Percentiles rank a stretch among this genome's conserved stretches.
Evolutionary conservation across 352 stramenopile species (phyloP).

Genomic region (Pythium folliculosum): DNA sequence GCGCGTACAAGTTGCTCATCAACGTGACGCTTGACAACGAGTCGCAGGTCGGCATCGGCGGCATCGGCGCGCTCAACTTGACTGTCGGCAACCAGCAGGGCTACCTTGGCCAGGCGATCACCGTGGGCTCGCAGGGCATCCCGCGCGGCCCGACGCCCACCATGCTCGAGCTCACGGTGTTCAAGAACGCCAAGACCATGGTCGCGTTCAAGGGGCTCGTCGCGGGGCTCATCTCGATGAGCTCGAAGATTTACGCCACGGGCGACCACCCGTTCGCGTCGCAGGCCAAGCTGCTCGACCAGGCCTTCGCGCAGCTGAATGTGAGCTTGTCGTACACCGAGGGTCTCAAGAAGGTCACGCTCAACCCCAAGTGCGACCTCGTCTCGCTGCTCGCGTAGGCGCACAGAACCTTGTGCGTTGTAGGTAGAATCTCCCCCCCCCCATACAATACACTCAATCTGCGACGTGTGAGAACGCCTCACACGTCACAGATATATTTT

Average conservation of each 20-base stretch:
- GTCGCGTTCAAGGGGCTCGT: slow-evolving; percentile 2
- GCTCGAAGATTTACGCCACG: slow-evolving; percentile 27
- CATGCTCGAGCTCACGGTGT: slow-evolving; percentile 17
- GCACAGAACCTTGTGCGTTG: too few relatives aligned
- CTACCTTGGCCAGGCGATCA: slow-evolving; percentile 24
- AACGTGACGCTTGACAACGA: slow-evolving; percentile 27
- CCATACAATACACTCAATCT: too few relatives aligned
- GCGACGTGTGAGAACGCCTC: too few relatives aligned
- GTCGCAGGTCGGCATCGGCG: slow-evolving; percentile 22
- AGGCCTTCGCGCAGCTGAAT: slow-evolving; percentile 32
- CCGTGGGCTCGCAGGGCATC: slow-evolving; percentile 9
- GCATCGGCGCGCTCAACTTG: slow-evolving; percentile 25
- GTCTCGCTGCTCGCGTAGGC: background rate
- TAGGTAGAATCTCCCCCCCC: too few relatives aligned
- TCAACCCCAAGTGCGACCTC: slow-evolving; percentile 34
- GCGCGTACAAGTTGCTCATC: slow-evolving; percentile 24
- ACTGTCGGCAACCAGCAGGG: slow-evolving; percentile 20
- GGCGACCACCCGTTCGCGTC: slow-evolving; percentile 30
- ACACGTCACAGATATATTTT: too few relatives aligned
- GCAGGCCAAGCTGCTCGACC: slow-evolving; percentile 20
- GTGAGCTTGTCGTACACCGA: slow-evolving; percentile 35
- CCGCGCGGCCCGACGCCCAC: slow-evolving; percentile 10
- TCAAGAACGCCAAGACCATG: slow-evolving; percentile 6
- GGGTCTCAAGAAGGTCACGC: slow-evolving; percentile 24
- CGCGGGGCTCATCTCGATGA: slow-evolving; percentile 1